Percentiles rank a stretch among this genome's conserved stretches.
These are phyloP conservation scores for Alternaria metachromatica DNA, from an alignment of 2,329 filamentous ascomycete genomes.

Conservation along the genomic window DNA sequence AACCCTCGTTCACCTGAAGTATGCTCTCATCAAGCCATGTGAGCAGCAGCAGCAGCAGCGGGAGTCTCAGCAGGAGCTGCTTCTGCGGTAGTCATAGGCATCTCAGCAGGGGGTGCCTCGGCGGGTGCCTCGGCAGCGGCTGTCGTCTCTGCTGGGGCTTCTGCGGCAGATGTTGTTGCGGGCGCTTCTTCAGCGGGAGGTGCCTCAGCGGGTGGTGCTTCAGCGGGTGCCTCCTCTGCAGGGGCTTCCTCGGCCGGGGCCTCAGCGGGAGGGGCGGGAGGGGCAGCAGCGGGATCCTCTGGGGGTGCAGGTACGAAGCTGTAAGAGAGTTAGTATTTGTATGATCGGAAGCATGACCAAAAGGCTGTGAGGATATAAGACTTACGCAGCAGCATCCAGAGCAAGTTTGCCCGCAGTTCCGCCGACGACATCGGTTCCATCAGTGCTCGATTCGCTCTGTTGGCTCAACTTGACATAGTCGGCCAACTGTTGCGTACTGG, in stretches of 20 bases:
- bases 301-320: conserved; percentile 33
- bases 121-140: not conserved
- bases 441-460: conserved; percentile 26
- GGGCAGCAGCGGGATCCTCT: conserved; percentile 21
- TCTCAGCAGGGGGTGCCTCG: not conserved
- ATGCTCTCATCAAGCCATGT: not conserved
- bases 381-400: conserved; percentile 35
- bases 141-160: not conserved
- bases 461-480: conserved; percentile 38
- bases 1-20: not conserved
- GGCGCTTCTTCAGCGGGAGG: conserved; percentile 6
- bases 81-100: not conserved
- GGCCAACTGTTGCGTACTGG: conserved; percentile 29
- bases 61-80: not conserved
- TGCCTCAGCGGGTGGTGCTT: conserved; percentile 1
- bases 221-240: conserved; percentile 3
- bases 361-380: too few species aligned
- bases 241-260: conserved; percentile 4
- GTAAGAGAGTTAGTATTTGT: not conserved
- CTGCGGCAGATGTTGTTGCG: not conserved
- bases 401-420: conserved; percentile 29
- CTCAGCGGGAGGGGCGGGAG: conserved; percentile 14
- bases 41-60: not conserved
- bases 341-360: too few species aligned
- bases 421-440: conserved; percentile 30